Base-by-base conservation (phyloP, 1,284 basidiomycete species). In the Porogramme epimiltina region DNA sequence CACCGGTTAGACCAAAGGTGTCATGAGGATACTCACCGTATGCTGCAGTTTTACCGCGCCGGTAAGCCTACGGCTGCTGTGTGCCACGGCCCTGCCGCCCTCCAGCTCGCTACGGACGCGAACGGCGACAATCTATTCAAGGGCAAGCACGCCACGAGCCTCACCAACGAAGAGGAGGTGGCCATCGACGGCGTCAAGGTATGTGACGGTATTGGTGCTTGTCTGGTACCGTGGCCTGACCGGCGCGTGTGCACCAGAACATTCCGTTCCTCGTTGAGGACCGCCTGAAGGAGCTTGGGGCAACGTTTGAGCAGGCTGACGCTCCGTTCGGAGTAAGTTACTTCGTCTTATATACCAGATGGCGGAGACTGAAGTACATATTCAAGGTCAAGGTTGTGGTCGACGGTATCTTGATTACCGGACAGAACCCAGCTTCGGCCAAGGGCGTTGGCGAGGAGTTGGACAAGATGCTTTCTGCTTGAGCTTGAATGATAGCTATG, bases 261-360 rank as follows among this genome's bases (percentile, higher is more conserved):
- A 65, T 92, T 41, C 88, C 88, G 0, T 92, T 91, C 80, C 73
- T 84, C 11, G 73, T 89, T 37, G 89, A 93, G 68, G 76, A 79
- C 58, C 78, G 77, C 52, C 77, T 91, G 56, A 69, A 62, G 25
- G 69, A 73, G 49, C 75, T 86, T 15, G 89, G 89, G 5, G 89
- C 82, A 2, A 78, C 70, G 15, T 92, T 81, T 66, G 76, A 79
- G 52, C 84, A 83, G 65, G 78, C 81, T 0, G 54, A 48, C 20
- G 71, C 80, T 44, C 72, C 75, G 18, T 92, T 81, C 81, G 77
- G 64, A 23, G 83, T 84, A 58, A 68, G 79, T 73, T 19, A 19
- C 20, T 11, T 28, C 11, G 28, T 11, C 1, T 4, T 26, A 16
- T 19, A 16, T n/a, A 13, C 11, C 18, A 5, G 13, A 19, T 9